Evolutionary conservation across 108 stramenopile genomes (phyloP).

Genomic region (Bacterosira constricta): DNA sequence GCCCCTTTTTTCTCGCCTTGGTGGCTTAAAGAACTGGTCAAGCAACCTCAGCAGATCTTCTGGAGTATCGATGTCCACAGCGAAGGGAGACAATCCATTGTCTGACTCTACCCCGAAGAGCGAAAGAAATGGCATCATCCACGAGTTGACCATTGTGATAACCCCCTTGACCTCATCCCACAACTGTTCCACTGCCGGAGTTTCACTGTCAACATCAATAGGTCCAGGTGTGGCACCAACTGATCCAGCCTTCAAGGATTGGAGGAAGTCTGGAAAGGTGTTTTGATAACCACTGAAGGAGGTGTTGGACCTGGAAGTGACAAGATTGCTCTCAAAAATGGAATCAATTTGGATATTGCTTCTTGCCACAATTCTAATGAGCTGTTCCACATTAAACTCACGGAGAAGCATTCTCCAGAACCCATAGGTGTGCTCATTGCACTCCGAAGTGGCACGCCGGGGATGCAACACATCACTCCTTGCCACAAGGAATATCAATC

Average conservation of each 20-base stretch:
- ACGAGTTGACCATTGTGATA: not conserved
- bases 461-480: slow-evolving; percentile 20
- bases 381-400: slow-evolving; percentile 24
- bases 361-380: slow-evolving; percentile 13
- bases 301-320: not conserved
- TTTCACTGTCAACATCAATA: not conserved
- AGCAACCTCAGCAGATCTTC: not conserved
- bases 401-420: slow-evolving; percentile 8
- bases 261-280: not conserved
- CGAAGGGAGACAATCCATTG: slow-evolving; percentile 24
- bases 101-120: slow-evolving; percentile 3
- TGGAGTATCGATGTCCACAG: not conserved
- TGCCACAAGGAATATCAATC: slow-evolving; percentile 4
- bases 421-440: slow-evolving; percentile 24
- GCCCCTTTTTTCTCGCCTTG: not conserved
- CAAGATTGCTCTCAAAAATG: slow-evolving; percentile 13
- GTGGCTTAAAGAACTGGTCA: not conserved
- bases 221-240: not conserved
- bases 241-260: slow-evolving; percentile 9
- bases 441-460: slow-evolving; percentile 7
- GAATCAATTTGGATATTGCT: slow-evolving; percentile 1
- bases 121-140: slow-evolving; percentile 4
- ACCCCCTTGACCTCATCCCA: slow-evolving; percentile 21
- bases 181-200: slow-evolving; percentile 8
- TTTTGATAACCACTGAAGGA: slow-evolving; percentile 5